A percentile compares a stretch with the other conserved stretches of the same genome.
phyloP scores from a whole-genome alignment of 1,284 basidiomycete genomes.

The Naganishia sp. region DNA sequence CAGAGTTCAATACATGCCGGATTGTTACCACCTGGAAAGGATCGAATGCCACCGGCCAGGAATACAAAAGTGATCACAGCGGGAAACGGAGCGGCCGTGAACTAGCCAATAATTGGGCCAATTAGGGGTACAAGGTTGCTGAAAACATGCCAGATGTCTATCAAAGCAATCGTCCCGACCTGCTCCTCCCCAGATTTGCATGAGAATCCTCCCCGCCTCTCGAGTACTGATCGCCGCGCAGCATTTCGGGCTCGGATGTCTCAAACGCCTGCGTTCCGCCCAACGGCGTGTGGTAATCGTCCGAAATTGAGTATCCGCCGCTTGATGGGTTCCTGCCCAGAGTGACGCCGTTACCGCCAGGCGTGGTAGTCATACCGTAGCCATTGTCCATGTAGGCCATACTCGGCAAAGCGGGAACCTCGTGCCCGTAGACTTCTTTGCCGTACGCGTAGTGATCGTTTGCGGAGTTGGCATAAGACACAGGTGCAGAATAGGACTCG shows the following conservation, averaged over 20 bases:
- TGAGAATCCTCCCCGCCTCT: background rate
- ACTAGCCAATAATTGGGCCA: background rate
- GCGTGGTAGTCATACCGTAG: slow-evolving; percentile 10
- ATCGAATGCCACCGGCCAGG: background rate
- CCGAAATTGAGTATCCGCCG: background rate
- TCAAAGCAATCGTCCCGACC: slow-evolving; percentile 29
- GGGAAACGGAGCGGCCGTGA: slow-evolving; percentile 1
- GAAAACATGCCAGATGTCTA: slow-evolving; percentile 18
- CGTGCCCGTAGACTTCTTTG: slow-evolving; percentile 17
- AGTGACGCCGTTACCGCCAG: slow-evolving; percentile 23
- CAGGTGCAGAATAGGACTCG: slow-evolving; percentile 30
- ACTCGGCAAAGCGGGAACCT: slow-evolving; percentile 13
- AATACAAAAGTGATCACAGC: slow-evolving; percentile 10
- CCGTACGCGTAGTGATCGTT: slow-evolving; percentile 13
- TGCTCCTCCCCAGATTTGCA: slow-evolving; percentile 25
- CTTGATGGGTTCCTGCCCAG: slow-evolving; percentile 10
- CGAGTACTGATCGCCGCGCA: slow-evolving; percentile 15
- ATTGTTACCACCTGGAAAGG: background rate
- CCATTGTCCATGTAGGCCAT: slow-evolving; percentile 19
- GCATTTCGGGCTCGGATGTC: slow-evolving; percentile 24
- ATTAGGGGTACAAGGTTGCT: slow-evolving; percentile 12
- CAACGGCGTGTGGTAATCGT: slow-evolving; percentile 19
- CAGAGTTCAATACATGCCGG: background rate
- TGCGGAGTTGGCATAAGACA: slow-evolving; percentile 24
- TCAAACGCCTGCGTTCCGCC: slow-evolving; percentile 33